Evolutionary conservation across 2,329 filamentous ascomycete species (phyloP), one percentile per base, ranked within the genome.

Genomic region (Pyricularia sp.): DNA sequence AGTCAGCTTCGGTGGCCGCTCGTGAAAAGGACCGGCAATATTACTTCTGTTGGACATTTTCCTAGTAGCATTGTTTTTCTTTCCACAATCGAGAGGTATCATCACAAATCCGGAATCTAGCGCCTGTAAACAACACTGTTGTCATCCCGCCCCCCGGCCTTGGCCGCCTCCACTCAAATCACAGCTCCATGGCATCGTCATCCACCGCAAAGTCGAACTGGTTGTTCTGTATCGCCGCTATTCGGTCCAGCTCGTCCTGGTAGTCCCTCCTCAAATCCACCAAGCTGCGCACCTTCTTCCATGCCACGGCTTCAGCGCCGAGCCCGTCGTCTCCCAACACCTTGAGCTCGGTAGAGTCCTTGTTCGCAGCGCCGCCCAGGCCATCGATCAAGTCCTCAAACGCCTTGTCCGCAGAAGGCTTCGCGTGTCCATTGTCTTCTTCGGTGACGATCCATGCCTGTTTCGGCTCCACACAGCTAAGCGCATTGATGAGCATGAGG

Each of bases 241-340:
- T 90, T 71, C 93, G 86, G 79, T 99, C 95, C 75, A 99, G 81
- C 79, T 98, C 93, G 28, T 86, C 88, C 79, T 97, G 92, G 78
- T 97, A 99, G 77, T 94, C 91, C 78, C 90, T 92, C 75, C 94
- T 86, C 68, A 98, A 83, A 77, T 97, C 94, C 33, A 91, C 91
- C 68, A 99, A 81, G 36, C 92, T 97, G 20, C 98, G 86, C 50
- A 98, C 88, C 76, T 87, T 90, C 71, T 94, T 88, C 81, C 90
- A 91, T 10, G 33, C 65, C 23, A 23, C 50, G 69, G 69, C 25
- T 30, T 63, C 65, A 69, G 36, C 68, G 70, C 73, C 71, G 78
- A 70, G 69, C 69, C 33, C 9, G 70, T 65, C 68, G 1, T 69
- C 71, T 74, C 70, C 55, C 12, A 61, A 65, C 55, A 26, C 68